Conservation (phyloP, 495 filamentous ascomycete species). For the Annulohypoxylon bovei region DNA sequence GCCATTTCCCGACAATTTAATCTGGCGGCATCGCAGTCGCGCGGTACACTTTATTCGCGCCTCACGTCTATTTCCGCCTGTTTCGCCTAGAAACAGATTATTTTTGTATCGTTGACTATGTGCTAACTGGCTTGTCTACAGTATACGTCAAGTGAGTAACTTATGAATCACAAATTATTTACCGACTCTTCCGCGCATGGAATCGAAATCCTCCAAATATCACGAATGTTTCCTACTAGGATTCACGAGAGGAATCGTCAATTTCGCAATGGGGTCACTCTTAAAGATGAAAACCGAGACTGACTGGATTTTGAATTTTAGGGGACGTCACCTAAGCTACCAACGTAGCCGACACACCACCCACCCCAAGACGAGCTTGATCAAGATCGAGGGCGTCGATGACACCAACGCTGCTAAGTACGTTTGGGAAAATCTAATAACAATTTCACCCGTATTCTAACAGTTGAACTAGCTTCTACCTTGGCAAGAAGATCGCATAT, state of each 20-base stretch:
- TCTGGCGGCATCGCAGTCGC: slow-evolving; percentile 26
- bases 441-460: slow-evolving; percentile 32
- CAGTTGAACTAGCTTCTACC: slow-evolving; percentile 72
- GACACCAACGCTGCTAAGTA: slow-evolving; percentile 85
- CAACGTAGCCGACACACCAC: slow-evolving; percentile 86
- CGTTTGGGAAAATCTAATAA: slow-evolving; percentile 44
- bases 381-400: slow-evolving; percentile 98
- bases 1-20: not conserved
- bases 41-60: slow-evolving; percentile 10
- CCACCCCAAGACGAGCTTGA: slow-evolving; percentile 85
- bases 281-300: slow-evolving; percentile 24
- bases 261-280: not conserved
- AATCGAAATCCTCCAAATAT: not conserved
- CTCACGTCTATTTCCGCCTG: slow-evolving; percentile 4
- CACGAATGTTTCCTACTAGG: not conserved
- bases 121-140: slow-evolving; percentile 56
- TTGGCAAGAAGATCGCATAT: slow-evolving; percentile 96
- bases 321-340: slow-evolving; percentile 93
- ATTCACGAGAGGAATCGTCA: not conserved
- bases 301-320: slow-evolving; percentile 55
- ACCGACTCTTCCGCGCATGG: slow-evolving; percentile 7
- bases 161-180: slow-evolving; percentile 37
- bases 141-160: slow-evolving; percentile 93
- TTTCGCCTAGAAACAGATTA: slow-evolving; percentile 5
- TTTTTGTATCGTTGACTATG: slow-evolving; percentile 6